Conservation (phyloP, 2,329 filamentous ascomycete genomes). For the Xylariaceae sp. region DNA sequence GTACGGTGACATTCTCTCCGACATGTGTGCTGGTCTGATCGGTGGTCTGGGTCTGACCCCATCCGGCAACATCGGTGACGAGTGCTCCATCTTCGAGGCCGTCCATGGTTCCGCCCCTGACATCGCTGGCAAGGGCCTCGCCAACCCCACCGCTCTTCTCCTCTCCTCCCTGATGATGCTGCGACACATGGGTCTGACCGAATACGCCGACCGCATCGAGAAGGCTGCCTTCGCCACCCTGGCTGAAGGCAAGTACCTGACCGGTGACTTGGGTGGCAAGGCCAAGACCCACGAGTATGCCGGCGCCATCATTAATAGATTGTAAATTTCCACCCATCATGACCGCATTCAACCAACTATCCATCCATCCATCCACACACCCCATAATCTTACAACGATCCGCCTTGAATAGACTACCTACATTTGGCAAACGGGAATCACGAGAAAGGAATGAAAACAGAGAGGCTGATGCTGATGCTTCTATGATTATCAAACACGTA, state of each 20-base stretch:
- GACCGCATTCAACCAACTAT: not conserved
- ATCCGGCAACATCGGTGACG: conserved; percentile 97
- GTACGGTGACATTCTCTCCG: conserved; percentile 98
- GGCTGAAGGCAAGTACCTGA: conserved; percentile 92
- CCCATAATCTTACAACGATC: not conserved
- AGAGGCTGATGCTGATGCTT: not conserved
- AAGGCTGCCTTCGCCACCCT: conserved; percentile 92
- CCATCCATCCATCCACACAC: not conserved
- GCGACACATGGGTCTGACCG: conserved; percentile 89
- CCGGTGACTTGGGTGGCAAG: conserved; percentile 93
- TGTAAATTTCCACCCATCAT: conserved; percentile 36
- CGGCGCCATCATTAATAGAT: conserved; percentile 75
- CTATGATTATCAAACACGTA: not conserved
- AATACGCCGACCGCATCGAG: conserved; percentile 85
- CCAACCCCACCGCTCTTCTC: conserved; percentile 94
- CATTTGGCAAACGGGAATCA: not conserved
- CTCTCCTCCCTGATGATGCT: conserved; percentile 99
- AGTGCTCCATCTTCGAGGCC: conserved; percentile 99
- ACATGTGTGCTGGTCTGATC: conserved; percentile 98
- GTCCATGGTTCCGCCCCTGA: conserved; percentile 97
- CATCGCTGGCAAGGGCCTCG: conserved; percentile 91
- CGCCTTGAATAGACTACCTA: no score
- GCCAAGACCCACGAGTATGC: conserved; percentile 95
- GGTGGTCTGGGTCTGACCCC: conserved; percentile 95
- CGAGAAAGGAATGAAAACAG: not conserved